Evolutionary conservation across 306 rosid genomes (phyloP), one percentile per base, ranked within the genome.

Genomic region (Sechiopsis laciniata): DNA sequence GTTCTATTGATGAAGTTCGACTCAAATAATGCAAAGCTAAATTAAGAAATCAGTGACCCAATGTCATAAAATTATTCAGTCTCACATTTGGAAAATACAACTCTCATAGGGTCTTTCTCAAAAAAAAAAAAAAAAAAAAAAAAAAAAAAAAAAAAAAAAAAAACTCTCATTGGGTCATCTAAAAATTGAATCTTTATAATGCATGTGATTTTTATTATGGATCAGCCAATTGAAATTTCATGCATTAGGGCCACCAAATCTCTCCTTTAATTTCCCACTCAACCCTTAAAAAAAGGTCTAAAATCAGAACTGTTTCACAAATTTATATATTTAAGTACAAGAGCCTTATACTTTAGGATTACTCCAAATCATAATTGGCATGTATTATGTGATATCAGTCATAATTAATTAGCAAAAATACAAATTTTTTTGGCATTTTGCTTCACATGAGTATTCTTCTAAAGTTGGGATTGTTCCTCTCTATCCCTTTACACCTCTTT

Each of bases 401-500:
- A 88, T 91, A 81, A 88, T 91, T 82, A 83, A 88, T 26, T 26
- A 62, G 74, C 82, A 80, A 82, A 83, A 85, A 82, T 82, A 78
- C 22, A 70, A 21, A 11, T 22, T 17, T 70, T 70, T 70, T 71
- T 81, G 74, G 56, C 85, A 84, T 84, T 84, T 87, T 80, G 75
- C 79, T 79, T 81, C 89, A 85, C 87, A 90, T 88, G 93, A 86
- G 75, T 78, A 42, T 72, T 82, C 85, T 84, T 82, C 82, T 83
- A 87, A 81, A 83, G 81, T 70, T 59, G 74, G 77, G 74, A 72
- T 29, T 74, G 78, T 80, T 82, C 76, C 66, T 80, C 78, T 77
- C 77, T 61, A 75, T 78, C 79, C 58, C 90, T 89, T 87, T 87
- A 86, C 93, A 85, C 85, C 92, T 86, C 91, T 86, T 86, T 67